A percentile compares a stretch with the other conserved stretches of the same genome.
phyloP scores from a whole-genome alignment of 257 asterid species.

The Voacanga thouarsii region DNA sequence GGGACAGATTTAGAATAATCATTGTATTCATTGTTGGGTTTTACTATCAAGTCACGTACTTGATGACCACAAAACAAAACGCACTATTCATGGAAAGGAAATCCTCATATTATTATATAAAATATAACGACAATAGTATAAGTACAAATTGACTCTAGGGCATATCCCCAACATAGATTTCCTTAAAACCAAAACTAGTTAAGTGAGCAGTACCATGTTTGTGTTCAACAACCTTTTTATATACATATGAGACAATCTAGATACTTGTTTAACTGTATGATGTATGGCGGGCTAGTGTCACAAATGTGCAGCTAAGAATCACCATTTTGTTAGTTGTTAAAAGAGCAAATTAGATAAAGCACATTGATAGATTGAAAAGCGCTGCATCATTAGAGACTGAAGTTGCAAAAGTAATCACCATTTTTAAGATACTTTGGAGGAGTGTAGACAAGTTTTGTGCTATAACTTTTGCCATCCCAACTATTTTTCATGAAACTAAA shows the following conservation, averaged over 20 bases:
- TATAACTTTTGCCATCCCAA: slow-evolving; percentile 96
- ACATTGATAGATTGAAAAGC: too few species aligned
- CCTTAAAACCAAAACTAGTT: background rate
- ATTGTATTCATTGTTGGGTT: too few species aligned
- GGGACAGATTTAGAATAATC: too few species aligned
- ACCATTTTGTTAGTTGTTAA: background rate
- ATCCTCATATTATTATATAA: too few species aligned
- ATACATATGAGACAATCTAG: background rate
- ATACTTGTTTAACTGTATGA: background rate
- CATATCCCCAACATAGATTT: too few species aligned
- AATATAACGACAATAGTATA: too few species aligned
- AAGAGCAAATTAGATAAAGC: background rate
- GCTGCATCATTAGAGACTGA: background rate
- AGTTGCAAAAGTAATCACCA: slow-evolving; percentile 41
- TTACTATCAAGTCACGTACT: too few species aligned
- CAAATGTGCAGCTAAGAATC: background rate
- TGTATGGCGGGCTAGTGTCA: background rate
- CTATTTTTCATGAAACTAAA: slow-evolving; percentile 97
- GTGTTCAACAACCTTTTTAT: background rate
- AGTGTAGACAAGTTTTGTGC: slow-evolving; percentile 97
- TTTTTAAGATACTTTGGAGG: slow-evolving; percentile 95
- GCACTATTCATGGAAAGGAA: too few species aligned
- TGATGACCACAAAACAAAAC: too few species aligned
- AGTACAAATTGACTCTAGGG: too few species aligned
- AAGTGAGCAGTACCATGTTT: background rate